phyloP scores from a whole-genome alignment of 2,329 filamentous ascomycete genomes.

The Pyrenophora seminiperda region DNA sequence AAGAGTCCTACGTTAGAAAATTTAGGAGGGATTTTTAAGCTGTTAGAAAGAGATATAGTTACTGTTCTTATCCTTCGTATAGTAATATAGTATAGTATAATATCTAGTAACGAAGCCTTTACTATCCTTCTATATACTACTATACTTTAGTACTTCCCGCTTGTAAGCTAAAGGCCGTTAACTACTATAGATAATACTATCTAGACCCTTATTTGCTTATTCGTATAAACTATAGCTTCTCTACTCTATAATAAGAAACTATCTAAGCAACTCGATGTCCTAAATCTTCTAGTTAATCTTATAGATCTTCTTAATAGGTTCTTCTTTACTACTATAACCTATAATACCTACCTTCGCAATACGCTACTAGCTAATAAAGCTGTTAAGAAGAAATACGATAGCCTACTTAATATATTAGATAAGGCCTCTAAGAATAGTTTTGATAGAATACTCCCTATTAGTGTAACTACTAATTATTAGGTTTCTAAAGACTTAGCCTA shows the following conservation, averaged over 20 bases:
- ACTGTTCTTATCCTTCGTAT: conserved; percentile 4
- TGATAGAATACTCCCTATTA: conserved; percentile 2
- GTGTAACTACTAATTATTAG: conserved; percentile 4
- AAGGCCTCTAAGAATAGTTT: neutral
- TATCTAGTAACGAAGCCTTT: conserved; percentile 6
- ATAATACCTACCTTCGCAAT: conserved; percentile 3
- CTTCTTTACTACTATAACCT: conserved; percentile 2
- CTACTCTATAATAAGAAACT: conserved; percentile 4
- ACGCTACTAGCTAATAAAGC: conserved; percentile 7
- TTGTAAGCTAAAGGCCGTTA: conserved; percentile 2
- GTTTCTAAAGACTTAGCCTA: conserved; percentile 2
- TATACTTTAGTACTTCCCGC: conserved; percentile 7
- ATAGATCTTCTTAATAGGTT: conserved; percentile 7
- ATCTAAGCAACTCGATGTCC: conserved; percentile 5
- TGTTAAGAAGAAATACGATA: conserved; percentile 6
- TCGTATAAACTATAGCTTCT: conserved; percentile 1
- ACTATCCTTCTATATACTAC: conserved; percentile 6
- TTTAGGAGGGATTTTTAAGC: conserved; percentile 5
- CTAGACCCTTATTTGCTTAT: conserved; percentile 1
- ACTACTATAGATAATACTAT: neutral
- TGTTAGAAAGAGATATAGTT: conserved; percentile 6
- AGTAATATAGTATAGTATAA: neutral
- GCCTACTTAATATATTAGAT: conserved; percentile 1
- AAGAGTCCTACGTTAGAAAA: neutral
- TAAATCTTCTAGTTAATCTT: conserved; percentile 8